Base-by-base conservation (phyloP, 352 stramenopile species). In the Phytophthora capsici region DNA sequence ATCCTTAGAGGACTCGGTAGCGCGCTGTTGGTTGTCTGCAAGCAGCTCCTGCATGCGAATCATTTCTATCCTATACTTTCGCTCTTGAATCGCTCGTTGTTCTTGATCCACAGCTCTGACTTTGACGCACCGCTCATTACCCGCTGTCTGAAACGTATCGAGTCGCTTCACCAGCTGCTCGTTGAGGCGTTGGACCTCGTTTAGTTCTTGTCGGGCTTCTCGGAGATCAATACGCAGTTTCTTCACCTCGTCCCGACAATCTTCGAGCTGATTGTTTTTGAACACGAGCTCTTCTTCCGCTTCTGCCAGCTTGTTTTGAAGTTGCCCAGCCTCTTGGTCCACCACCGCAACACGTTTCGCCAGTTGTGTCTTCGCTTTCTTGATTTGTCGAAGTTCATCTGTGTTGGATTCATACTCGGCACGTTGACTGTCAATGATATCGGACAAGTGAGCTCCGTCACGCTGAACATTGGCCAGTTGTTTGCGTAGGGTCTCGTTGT, bases 1-100 rank as follows among this genome's bases (percentile, higher is more conserved):
- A 36, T 82, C 79, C 10, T 75, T 66, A 6, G 77, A 78, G 4
- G 82, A 89, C 38, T 80, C 75, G 4, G 44, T 64, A 37, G 76
- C 62, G n/a, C 65, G 73, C 43, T 83, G 69, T 17, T 87, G 73
- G 17, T 83, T 88, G 10, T 75, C 57, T 19, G 69, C 63, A 10
- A 90, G 66, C 37, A 90, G 46, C 20, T 85, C 71, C 4, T 71
- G 80, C 68, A 86, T 71, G 17, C 75, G 68, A 17, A 66, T 26
- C 1, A 89, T 22, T 44, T 90, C 79, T 2, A 69, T 75, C 20
- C 70, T 63, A 25, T 79, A 80, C 28, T 48, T 37, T 8, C 59
- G 59, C 22, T 84, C 72, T 43, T 55, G 55, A 23, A 49, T 54
- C 12, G 56, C 36, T 16, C 44, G 22, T 14, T 77, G 58, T n/a